Percentiles rank a stretch among this genome's conserved stretches.
phyloP scores from a whole-genome alignment of 108 stramenopile species.

The Conticribra weissflogii region DNA sequence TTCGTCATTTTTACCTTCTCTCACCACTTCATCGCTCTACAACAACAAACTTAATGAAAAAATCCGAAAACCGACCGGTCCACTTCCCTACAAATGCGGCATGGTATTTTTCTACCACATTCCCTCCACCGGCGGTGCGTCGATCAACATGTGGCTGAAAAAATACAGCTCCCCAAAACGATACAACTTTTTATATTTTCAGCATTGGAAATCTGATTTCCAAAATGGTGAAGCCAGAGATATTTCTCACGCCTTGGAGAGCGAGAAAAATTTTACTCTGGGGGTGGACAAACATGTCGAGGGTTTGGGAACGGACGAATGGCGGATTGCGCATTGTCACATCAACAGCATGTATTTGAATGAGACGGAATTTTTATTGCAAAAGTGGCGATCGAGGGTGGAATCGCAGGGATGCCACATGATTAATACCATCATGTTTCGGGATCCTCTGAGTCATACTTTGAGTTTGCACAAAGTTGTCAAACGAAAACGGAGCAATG shows the following conservation, averaged over 20 bases:
- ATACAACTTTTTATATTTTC: background rate
- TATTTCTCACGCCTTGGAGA: background rate
- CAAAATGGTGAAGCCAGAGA: background rate
- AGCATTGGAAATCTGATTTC: background rate
- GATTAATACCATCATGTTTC: slow-evolving; percentile 9
- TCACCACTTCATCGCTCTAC: background rate
- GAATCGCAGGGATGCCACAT: slow-evolving; percentile 1
- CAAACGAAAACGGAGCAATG: background rate
- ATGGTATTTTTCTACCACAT: slow-evolving; percentile 5
- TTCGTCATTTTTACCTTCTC: background rate
- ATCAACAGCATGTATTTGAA: slow-evolving; percentile 5
- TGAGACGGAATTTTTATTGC: background rate
- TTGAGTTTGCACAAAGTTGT: background rate
- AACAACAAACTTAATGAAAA: background rate
- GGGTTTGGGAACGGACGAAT: background rate
- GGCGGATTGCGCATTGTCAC: slow-evolving; percentile 1
- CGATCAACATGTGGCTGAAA: background rate
- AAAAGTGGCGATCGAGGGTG: background rate
- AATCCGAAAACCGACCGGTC: background rate
- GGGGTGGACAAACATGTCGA: background rate
- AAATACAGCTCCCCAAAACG: background rate
- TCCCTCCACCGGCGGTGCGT: background rate
- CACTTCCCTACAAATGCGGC: background rate
- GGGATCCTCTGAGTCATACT: slow-evolving; percentile 3
- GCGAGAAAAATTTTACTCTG: background rate